Conservation (phyloP, 306 rosid genomes). For the Mimosa bimucronata region DNA sequence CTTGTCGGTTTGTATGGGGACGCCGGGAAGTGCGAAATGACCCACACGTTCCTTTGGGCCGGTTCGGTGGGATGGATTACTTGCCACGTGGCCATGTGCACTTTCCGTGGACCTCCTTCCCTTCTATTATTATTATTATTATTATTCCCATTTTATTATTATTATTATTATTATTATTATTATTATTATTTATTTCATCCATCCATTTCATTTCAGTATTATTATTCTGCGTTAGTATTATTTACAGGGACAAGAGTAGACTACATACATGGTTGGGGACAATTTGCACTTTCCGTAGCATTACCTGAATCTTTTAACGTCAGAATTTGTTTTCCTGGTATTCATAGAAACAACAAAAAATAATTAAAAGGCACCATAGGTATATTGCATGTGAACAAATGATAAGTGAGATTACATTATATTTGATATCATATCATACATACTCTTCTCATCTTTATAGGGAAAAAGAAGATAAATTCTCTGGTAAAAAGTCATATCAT, state of each 20-base stretch:
- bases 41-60: slow-evolving; percentile 29
- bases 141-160: background rate
- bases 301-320: no score
- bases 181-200: no score
- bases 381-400: no score
- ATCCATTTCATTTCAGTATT: no score
- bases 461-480: no score
- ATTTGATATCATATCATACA: no score
- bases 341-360: background rate
- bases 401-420: no score
- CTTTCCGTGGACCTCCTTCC: slow-evolving; percentile 39
- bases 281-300: background rate
- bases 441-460: no score
- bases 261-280: background rate
- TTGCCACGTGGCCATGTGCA: slow-evolving; percentile 48
- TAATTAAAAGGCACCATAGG: no score
- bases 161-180: background rate
- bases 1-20: slow-evolving; percentile 28
- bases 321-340: no score
- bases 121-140: background rate
- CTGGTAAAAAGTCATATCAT: no score
- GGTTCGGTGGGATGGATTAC: background rate
- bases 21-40: slow-evolving; percentile 38
- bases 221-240: no score
- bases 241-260: background rate